Conservation (phyloP, 2,329 filamentous ascomycete genomes). For the Fusarium sp. region DNA sequence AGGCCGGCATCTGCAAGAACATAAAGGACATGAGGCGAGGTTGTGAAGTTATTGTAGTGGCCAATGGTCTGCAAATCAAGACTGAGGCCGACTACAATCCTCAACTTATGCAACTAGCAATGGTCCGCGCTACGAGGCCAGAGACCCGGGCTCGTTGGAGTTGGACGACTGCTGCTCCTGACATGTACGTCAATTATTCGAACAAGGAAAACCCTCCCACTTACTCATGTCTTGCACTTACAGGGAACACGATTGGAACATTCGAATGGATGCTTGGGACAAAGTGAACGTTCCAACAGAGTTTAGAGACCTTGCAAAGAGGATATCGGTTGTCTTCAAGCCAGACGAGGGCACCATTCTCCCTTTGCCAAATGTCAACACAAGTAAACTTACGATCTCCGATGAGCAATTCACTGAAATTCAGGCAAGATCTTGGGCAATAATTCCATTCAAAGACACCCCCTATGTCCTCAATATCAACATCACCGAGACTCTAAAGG, state of each 20-base stretch:
- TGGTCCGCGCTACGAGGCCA: slow-evolving; percentile 29
- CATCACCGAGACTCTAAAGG: slow-evolving; percentile 43
- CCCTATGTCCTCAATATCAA: slow-evolving; percentile 48
- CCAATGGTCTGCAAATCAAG: slow-evolving; percentile 34
- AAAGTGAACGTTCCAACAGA: slow-evolving; percentile 24
- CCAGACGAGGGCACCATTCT: slow-evolving; percentile 11
- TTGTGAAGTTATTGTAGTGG: slow-evolving; percentile 34
- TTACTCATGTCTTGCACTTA: slow-evolving; percentile 10
- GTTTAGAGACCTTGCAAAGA: slow-evolving; percentile 34
- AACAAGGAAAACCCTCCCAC: neutral
- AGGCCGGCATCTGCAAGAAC: slow-evolving; percentile 20
- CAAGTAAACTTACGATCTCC: slow-evolving; percentile 4
- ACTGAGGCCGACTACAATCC: slow-evolving; percentile 21
- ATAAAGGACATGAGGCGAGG: slow-evolving; percentile 15
- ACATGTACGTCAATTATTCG: slow-evolving; percentile 43
- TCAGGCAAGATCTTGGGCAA: slow-evolving; percentile 40
- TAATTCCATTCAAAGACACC: slow-evolving; percentile 44
- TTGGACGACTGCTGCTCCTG: slow-evolving; percentile 48
- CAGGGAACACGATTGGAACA: slow-evolving; percentile 49
- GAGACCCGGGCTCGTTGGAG: slow-evolving; percentile 41
- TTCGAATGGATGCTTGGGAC: slow-evolving; percentile 44
- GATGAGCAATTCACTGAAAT: slow-evolving; percentile 27
- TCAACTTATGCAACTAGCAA: slow-evolving; percentile 32
- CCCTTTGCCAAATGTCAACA: slow-evolving; percentile 20
- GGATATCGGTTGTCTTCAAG: slow-evolving; percentile 28